Conservation (phyloP, 139 green algal species). For the Tetraselmis striata region DNA sequence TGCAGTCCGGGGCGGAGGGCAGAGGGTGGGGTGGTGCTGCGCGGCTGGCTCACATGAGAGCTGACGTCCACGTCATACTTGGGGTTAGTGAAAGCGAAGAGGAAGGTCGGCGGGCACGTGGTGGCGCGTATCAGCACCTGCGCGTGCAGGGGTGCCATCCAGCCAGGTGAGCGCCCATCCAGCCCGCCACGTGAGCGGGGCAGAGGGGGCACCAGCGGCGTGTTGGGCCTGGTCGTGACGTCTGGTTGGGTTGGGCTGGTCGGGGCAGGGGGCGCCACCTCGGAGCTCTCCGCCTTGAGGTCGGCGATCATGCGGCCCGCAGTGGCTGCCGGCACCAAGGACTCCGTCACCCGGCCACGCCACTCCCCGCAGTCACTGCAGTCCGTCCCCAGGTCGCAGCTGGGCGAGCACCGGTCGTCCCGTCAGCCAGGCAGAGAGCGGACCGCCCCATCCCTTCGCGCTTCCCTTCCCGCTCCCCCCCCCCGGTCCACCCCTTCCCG, state of each 20-base stretch:
- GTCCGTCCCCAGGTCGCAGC: constrained; percentile 74
- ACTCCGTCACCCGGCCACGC: constrained; percentile 1
- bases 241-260: too few species aligned
- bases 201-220: too few species aligned
- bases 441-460: too few species aligned
- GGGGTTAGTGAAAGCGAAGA: constrained; percentile 52
- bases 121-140: background rate
- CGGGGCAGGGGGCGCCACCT: background rate
- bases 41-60: constrained; percentile 28
- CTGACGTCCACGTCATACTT: constrained; percentile 54
- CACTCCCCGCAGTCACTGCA: constrained; percentile 65
- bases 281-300: background rate
- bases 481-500: too few species aligned
- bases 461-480: too few species aligned
- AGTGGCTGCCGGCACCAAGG: background rate
- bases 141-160: background rate
- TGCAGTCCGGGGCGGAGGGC: background rate
- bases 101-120: constrained; percentile 26
- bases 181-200: too few species aligned
- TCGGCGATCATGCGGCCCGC: background rate
- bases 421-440: too few species aligned
- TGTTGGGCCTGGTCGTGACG: too few species aligned
- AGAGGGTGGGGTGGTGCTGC: background rate
- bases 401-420: constrained; percentile 3
- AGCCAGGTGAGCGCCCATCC: too few species aligned